Percentiles rank a stretch among this genome's conserved stretches.
Conservation (phyloP, 2,329 filamentous ascomycete species). For the Metarhizium anisopliae region DNA sequence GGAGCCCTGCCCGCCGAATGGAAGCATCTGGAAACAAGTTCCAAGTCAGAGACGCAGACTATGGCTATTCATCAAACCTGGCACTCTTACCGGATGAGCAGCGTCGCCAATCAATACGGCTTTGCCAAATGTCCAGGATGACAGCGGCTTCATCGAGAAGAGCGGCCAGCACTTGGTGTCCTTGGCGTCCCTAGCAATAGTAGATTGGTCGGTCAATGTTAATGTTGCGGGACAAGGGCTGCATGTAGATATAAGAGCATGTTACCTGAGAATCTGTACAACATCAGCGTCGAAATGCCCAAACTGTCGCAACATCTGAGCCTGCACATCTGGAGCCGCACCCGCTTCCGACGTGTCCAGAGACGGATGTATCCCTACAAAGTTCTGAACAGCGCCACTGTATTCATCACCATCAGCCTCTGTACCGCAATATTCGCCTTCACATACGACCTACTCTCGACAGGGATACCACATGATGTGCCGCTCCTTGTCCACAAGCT, state of each 20-base stretch:
- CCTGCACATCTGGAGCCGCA: not conserved
- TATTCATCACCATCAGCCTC: not conserved
- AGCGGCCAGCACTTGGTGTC: constrained; percentile 6
- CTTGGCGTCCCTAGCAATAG: not conserved
- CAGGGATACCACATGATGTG: constrained; percentile 8
- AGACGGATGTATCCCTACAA: constrained; percentile 5
- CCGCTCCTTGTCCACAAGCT: not conserved
- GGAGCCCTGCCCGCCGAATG: constrained; percentile 6
- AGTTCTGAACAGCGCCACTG: constrained; percentile 6
- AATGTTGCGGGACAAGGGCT: not conserved
- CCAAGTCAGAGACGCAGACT: not conserved
- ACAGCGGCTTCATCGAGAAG: constrained; percentile 2
- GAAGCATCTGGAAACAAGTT: constrained; percentile 4
- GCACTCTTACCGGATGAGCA: constrained; percentile 5
- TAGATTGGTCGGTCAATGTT: not conserved
- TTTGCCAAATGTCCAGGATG: constrained; percentile 3
- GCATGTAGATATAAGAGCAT: too few species aligned
- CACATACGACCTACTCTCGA: constrained; percentile 1
- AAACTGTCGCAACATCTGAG: constrained; percentile 5
- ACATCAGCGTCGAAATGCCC: constrained; percentile 2
- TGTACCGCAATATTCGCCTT: not conserved
- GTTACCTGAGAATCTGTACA: constrained; percentile 1
- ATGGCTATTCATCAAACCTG: not conserved
- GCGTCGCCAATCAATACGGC: constrained; percentile 5
- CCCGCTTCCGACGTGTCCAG: not conserved